Base-by-base conservation (phyloP, 768 basidiomycete genomes). In the Hemileccinum impolitum region DNA sequence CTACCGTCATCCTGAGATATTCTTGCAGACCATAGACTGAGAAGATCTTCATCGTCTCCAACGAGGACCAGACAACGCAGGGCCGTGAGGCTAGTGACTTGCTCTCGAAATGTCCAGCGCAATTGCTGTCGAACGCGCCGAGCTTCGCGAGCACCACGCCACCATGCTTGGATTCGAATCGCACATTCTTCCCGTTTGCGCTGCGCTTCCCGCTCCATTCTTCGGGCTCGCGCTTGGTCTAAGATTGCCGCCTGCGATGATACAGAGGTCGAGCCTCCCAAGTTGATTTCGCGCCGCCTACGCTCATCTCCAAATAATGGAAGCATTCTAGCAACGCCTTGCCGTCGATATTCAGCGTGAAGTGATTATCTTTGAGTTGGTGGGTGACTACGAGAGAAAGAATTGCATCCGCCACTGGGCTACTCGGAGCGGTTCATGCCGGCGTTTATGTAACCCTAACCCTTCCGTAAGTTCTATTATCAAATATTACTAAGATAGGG, bases 51-150 rank as follows among this genome's bases (percentile, higher is more conserved):
- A 44, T 70, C 69, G 15, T 60, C 64, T 12, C 81, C 82, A 43
- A 86, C 72, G 19, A 90, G 73, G 17, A 85, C 80, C 18, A 88
- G 71, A 64, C 80, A 83, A 48, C 90, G 68, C 57, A 89, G 65
- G 11, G 80, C 85, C 8, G 72, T 76, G 41, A 89, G 55, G 9
- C 77, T 72, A 4, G 69, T 69, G 3, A 81, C 65, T 61, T 87
- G 80, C 3, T 66, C 56, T 51, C 78, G 75, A 55, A 89, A 87
- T 9, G 64, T 49, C 25, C 43, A 57, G 45, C 75, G 68, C 63
- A 91, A 58, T n/a, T 76, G 64, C 32, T 51, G 59, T 56, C 77
- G 73, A 12, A 75, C 72, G 9, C 47, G 58, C 41, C 67, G 67
- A 4, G 69, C 71, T 45, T 78, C 76, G 28, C 58, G 56, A 6